Base-by-base conservation (phyloP, 345 rosid genomes). In the Arabis alpina region DNA sequence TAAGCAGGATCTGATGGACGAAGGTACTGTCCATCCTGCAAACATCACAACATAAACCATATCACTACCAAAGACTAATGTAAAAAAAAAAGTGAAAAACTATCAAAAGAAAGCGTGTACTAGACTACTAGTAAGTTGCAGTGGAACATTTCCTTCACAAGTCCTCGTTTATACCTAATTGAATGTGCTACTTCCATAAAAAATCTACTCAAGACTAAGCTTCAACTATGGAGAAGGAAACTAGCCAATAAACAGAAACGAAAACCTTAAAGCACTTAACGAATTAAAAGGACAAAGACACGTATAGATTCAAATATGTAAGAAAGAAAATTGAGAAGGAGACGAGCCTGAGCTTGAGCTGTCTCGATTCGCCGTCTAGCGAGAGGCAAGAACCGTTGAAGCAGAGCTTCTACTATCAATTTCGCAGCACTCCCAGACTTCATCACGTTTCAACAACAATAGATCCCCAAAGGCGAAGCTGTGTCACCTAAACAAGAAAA, bases 331-430 rank as follows among this genome's bases (percentile, higher is more conserved):
- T 25, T 10, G 53, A 48, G 43, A 93, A 62, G 48, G 61, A 54
- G 67, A 61, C 58, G 25, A 75, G 68, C 98, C 96, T 94, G 99
- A 66, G 96, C 98, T 73, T 94, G 99, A 65, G 99, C 99, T 3
- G 99, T 94, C 80, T 94, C 98, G 67, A 94, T 91, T 69, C 96
- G 95, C 16, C 97, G 96, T 60, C 99, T 70, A 3, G 98, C 99
- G 47, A 91, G 96, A 23, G 99, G 99, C 8, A 94, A 88, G 71
- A 94, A 94, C 36, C 95, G 96, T 81, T 91, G 99, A 55, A 94
- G 88, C 74, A 94, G 80, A 43, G 99, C 96, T 72, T 91, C 98
- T 36, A 94, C 99, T 55, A 94, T 91, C 85, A 89, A 74, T 79
- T 91, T 94, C 45, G 98, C 99, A 5, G 96, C 96, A 77, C 96